A percentile compares a stretch with the other conserved stretches of the same genome.
phyloP scores from a whole-genome alignment of 2,329 filamentous ascomycete genomes.

The Colletotrichum salicis region DNA sequence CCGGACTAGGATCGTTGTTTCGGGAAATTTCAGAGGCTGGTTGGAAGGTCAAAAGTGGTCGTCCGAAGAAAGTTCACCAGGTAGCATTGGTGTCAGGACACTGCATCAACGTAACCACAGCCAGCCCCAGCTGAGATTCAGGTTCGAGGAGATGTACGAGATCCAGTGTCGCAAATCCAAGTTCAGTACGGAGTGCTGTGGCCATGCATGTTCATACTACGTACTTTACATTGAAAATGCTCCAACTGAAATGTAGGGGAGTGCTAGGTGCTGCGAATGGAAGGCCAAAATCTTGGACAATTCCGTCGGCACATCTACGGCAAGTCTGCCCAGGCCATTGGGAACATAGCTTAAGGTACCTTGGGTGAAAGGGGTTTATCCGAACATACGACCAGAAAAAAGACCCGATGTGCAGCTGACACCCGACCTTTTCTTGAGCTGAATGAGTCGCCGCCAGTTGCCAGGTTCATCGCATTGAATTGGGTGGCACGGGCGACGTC shows the following conservation, averaged over 20 bases:
- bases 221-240: too few relatives aligned
- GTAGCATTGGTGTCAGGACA: neutral
- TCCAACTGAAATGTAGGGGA: neutral
- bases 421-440: neutral
- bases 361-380: neutral
- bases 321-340: neutral
- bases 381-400: neutral
- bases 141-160: neutral
- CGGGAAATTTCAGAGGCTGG: neutral
- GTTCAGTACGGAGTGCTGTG: neutral
- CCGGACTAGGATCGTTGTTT: neutral
- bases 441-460: neutral
- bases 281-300: neutral
- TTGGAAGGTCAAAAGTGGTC: neutral
- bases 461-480: conserved; percentile 32
- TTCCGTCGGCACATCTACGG: neutral
- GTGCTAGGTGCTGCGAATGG: neutral
- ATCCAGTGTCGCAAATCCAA: neutral
- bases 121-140: neutral
- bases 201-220: neutral
- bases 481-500: conserved; percentile 27
- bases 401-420: neutral
- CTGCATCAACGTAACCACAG: neutral
- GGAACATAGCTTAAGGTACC: neutral
- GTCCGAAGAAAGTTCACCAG: neutral